phyloP scores from a whole-genome alignment of 768 basidiomycete species.

The Kwoniella botswanensis region DNA sequence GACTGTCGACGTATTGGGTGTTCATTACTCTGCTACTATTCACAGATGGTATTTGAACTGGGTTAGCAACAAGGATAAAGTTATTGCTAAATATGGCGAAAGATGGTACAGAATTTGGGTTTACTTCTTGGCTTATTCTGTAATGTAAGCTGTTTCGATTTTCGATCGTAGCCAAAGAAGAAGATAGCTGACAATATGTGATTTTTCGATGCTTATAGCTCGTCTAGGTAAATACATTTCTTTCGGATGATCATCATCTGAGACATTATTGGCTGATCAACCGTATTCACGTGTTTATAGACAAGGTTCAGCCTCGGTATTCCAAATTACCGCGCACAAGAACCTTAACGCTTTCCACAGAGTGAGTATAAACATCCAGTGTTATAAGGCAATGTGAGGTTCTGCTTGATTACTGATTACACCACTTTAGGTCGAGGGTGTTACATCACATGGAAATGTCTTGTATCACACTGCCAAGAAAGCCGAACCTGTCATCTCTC shows the following conservation, averaged over 20 bases:
- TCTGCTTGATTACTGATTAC: not conserved
- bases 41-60: constrained; percentile 95
- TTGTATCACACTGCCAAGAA: constrained; percentile 42
- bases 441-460: constrained; percentile 68
- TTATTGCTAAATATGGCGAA: constrained; percentile 86
- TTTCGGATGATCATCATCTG: too few relatives aligned
- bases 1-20: constrained; percentile 93
- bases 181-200: not conserved
- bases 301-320: constrained; percentile 88
- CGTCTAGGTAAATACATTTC: constrained; percentile 64
- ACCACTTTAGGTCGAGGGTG: constrained; percentile 67
- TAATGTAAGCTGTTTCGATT: constrained; percentile 62
- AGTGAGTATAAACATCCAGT: constrained; percentile 22
- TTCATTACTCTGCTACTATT: constrained; percentile 88
- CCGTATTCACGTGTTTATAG: constrained; percentile 56
- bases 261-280: too few relatives aligned
- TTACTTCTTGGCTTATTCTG: constrained; percentile 92
- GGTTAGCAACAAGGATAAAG: constrained; percentile 88
- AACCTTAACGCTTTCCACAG: constrained; percentile 96
- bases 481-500: constrained; percentile 44
- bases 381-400: too few relatives aligned
- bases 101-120: constrained; percentile 93
- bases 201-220: constrained; percentile 28
- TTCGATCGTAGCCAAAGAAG: too few relatives aligned
- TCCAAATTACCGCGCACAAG: constrained; percentile 98